These are phyloP conservation scores for Cucurbita maxima DNA, from an alignment of 306 rosid genomes.

Conservation along the genomic window DNA sequence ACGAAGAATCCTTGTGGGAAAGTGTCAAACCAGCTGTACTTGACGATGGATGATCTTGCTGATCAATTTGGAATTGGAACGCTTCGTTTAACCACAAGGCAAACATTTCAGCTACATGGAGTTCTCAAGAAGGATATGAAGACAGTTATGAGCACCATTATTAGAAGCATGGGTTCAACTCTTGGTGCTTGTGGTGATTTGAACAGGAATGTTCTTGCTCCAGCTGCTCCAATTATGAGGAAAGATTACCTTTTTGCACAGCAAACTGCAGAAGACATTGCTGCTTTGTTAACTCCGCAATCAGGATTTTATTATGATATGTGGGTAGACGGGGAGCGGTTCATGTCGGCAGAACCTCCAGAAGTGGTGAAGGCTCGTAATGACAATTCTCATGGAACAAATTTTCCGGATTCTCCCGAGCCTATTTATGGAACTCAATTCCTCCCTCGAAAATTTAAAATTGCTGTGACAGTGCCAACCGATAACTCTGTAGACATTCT, in stretches of 20 bases:
- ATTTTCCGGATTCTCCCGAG: slow-evolving; percentile 80
- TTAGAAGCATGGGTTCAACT: slow-evolving; percentile 74
- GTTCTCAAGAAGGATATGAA: slow-evolving; percentile 85
- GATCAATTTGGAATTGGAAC: slow-evolving; percentile 98
- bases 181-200: slow-evolving; percentile 98
- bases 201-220: slow-evolving; percentile 95
- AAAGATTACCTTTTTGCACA: slow-evolving; percentile 91
- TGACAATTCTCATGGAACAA: slow-evolving; percentile 85
- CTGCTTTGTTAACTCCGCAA: slow-evolving; percentile 78
- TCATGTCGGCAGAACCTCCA: slow-evolving; percentile 69
- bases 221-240: slow-evolving; percentile 71
- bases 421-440: slow-evolving; percentile 96
- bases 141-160: slow-evolving; percentile 70
- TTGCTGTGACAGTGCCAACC: slow-evolving; percentile 92
- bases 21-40: slow-evolving; percentile 71
- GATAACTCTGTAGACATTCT: slow-evolving; percentile 94
- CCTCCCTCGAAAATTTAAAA: slow-evolving; percentile 90
- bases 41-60: slow-evolving; percentile 99
- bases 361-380: slow-evolving; percentile 77
- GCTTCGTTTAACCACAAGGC: slow-evolving; percentile 88
- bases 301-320: slow-evolving; percentile 96
- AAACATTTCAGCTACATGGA: slow-evolving; percentile 95
- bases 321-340: slow-evolving; percentile 86
- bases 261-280: slow-evolving; percentile 83
- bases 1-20: slow-evolving; percentile 93